Base-by-base conservation (phyloP, 495 filamentous ascomycete species). In the Neurospora sp. region DNA sequence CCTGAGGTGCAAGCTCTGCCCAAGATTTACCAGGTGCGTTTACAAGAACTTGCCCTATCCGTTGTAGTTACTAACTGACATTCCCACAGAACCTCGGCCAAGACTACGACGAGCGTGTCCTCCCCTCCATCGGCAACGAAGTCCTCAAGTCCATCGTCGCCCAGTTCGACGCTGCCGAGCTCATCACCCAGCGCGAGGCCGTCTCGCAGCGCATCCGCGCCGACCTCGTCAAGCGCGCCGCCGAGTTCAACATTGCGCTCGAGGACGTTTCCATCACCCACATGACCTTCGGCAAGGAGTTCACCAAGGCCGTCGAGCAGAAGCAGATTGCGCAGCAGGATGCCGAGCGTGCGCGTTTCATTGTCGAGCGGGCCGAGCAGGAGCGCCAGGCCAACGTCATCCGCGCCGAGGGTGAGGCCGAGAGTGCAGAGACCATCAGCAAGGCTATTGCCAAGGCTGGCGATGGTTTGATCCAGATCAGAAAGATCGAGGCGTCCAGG, bases 261-360 rank as follows among this genome's bases (percentile, higher is more conserved):
- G 96, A 99, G 83, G 96, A 99, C 78, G 96, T 99, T 72, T 96
- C 93, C 77, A 99, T 99, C 86, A 99, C 96, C 53, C 96, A 99
- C 89, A 98, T 99, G 96, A 98, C 96, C 71, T 99, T 99, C 83
- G 96, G 96, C 72, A 94, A 94, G 85, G 96, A 99, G 85, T 99
- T 99, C 90, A 99, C 96, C 73, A 89, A 90, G 75, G 96, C 96
- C 73, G 96, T 99, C 78, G 96, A 99, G 86, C 96, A 99, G 88
- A 99, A 99, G 89, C 96, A 99, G 87, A 99, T 99, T 82, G 96
- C 96, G 37, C 96, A 99, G 85, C 96, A 99, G 83, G 96, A 99
- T 80, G 96, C 96, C 73, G 96, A 99, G 87, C 88, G 96, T 71
- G 94, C 95, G 37, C 87, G 96, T 72, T 99, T 99, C 85, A 94